phyloP scores from a whole-genome alignment of 2,329 filamentous ascomycete species.

The Claviceps maximensis region DNA sequence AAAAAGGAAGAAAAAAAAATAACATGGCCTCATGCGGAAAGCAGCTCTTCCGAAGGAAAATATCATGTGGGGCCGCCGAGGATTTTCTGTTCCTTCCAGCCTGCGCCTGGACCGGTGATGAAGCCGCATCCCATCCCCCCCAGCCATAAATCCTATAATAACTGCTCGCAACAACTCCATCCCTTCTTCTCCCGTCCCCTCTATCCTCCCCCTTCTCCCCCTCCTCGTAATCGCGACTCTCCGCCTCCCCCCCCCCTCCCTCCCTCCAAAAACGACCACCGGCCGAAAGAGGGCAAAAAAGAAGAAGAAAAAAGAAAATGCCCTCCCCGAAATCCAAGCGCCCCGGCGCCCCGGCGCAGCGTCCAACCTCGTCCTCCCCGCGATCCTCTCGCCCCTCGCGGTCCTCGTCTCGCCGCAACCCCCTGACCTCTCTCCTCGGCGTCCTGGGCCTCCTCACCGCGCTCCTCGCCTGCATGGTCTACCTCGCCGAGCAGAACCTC shows the following conservation, averaged over 20 bases:
- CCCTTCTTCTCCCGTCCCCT: not conserved
- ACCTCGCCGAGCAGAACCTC: conserved; percentile 44
- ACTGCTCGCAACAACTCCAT: too few species aligned
- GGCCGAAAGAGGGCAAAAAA: too few species aligned
- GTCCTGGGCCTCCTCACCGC: conserved; percentile 41
- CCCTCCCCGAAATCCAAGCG: conserved; percentile 4
- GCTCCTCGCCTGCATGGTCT: conserved; percentile 38
- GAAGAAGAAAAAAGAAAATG: not conserved
- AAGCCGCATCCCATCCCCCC: too few species aligned
- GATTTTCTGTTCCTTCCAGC: too few species aligned
- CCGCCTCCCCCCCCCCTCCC: conserved; percentile 2
- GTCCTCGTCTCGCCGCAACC: conserved; percentile 2
- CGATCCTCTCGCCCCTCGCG: too few species aligned
- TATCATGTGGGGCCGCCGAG: not conserved
- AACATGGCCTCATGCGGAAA: not conserved
- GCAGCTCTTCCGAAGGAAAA: not conserved
- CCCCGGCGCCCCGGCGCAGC: conserved; percentile 3
- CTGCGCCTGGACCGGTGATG: too few species aligned
- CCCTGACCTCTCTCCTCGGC: conserved; percentile 25
- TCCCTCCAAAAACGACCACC: too few species aligned
- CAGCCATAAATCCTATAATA: too few species aligned
- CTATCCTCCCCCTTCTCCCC: not conserved
- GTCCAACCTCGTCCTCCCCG: conserved; percentile 6
- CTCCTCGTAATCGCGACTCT: too few species aligned
- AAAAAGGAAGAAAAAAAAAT: not conserved